These are phyloP conservation scores for Escallonia rubra DNA, from an alignment of 129 eudicot genomes.

Conservation along the genomic window DNA sequence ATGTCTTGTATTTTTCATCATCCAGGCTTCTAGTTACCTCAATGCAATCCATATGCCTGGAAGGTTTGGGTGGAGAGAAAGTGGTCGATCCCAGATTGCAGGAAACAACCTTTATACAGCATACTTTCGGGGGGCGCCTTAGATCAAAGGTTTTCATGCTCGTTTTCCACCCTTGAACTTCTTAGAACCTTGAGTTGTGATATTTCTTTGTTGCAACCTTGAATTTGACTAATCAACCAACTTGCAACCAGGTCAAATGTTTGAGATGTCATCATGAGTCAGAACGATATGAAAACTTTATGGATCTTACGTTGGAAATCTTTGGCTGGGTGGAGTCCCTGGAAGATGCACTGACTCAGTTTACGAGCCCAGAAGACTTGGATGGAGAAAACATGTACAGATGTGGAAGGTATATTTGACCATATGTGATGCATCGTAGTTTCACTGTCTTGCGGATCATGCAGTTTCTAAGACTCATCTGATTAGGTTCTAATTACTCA, in stretches of 20 bases:
- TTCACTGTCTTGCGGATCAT: conserved; percentile 9
- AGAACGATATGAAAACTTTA: conserved; percentile 71
- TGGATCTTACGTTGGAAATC: conserved; percentile 93
- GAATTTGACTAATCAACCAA: neutral
- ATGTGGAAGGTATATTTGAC: conserved; percentile 72
- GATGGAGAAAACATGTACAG: conserved; percentile 96
- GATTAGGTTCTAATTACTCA: conserved; percentile 5
- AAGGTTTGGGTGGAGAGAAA: conserved; percentile 77
- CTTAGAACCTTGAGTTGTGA: neutral
- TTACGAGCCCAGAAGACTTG: conserved; percentile 83
- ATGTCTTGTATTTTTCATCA: conserved; percentile 4
- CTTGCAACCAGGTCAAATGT: conserved; percentile 66
- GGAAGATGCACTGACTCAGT: conserved; percentile 88
- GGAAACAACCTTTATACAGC: conserved; percentile 89
- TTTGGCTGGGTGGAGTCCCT: conserved; percentile 79
- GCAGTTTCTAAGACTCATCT: neutral
- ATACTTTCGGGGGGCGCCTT: conserved; percentile 87
- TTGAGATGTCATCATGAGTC: conserved; percentile 85
- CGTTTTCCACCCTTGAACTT: neutral
- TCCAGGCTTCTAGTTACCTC: conserved; percentile 85
- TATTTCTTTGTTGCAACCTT: conserved; percentile 9
- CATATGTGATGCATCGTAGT: neutral
- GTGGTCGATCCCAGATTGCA: conserved; percentile 64
- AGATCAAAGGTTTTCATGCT: conserved; percentile 57
- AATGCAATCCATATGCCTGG: conserved; percentile 92